phyloP scores from a whole-genome alignment of 768 basidiomycete genomes.

The Tulasnella sp. region DNA sequence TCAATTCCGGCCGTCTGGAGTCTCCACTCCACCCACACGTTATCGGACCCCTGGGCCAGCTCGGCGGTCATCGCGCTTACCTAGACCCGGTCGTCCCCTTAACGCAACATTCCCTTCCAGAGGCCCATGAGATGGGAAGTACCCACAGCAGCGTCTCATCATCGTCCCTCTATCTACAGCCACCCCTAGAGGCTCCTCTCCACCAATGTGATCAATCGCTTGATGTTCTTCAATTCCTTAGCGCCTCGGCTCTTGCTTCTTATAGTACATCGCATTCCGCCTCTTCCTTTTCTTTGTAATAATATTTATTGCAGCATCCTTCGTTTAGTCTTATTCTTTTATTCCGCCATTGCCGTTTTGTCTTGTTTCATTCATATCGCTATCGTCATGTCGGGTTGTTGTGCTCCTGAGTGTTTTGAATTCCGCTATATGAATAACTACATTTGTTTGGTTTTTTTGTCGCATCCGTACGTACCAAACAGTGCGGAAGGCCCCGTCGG shows the following conservation, averaged over 20 bases:
- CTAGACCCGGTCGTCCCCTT: not conserved
- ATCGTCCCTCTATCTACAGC: not conserved
- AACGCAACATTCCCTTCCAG: not conserved
- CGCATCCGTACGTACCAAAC: not conserved
- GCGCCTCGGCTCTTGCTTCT: not conserved
- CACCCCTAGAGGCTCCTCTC: not conserved
- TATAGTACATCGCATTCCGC: not conserved
- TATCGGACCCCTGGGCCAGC: not conserved
- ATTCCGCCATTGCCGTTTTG: not conserved
- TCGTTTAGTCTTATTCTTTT: not conserved
- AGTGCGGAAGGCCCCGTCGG: not conserved
- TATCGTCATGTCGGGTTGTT: not conserved
- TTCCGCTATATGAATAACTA: not conserved
- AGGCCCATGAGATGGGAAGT: not conserved
- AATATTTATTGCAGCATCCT: not conserved
- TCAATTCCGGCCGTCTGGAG: not conserved
- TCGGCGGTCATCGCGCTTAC: not conserved
- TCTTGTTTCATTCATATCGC: not conserved
- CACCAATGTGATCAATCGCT: not conserved
- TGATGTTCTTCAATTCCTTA: not conserved
- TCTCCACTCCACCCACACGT: not conserved
- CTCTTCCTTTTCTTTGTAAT: not conserved
- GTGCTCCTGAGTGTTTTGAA: not conserved
- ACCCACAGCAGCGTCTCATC: conserved; percentile 4
- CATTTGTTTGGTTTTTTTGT: not conserved